Base-by-base conservation (phyloP, 1,284 basidiomycete genomes). In the Chiua sp. region DNA sequence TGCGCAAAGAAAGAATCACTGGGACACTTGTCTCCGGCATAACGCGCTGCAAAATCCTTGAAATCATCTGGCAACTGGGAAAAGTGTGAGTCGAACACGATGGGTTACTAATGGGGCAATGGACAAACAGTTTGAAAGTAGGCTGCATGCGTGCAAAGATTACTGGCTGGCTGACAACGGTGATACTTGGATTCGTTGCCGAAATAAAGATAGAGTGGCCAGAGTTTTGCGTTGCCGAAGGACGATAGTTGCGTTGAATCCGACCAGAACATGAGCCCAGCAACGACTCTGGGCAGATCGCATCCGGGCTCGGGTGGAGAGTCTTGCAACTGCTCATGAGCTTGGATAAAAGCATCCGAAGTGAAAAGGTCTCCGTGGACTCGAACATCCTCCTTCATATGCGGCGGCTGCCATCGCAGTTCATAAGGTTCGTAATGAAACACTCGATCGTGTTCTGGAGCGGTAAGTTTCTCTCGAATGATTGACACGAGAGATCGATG, bases 101-200 rank as follows among this genome's bases (percentile, higher is more conserved):
- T 26, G 26, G 26, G 26, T 26, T 26, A 26, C 26, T 26, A 26
- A 26, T 26, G 26, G 26, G 26, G 26, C 26, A 26, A 26, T 26
- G 26, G 26, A 26, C 26, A 26, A 26, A 26, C 26, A 26, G 26
- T 26, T 26, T 26, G 26, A 16, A 78, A 61, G 55, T 73, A 76
- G 12, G 74, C 74, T 0, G 76, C 47, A 42, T 56, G 78, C 74
- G 58, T 78, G 74, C 39, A 65, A 68, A 12, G 71, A 56, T 37
- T 58, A 50, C 0, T 53, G 50, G 0, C 49, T 51, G 7, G 76
- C 73, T 37, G 66, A 66, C 11, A 60, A 56, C 74, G 66, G 1
- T 57, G 50, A n/a, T 77, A 80, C 61, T 80, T 80, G 2, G 74
- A 74, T 22, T 74, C 65, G 46, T 77, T 78, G 5, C 72, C 73